phyloP scores from a whole-genome alignment of 2,329 filamentous ascomycete species.

The Talaromyces sp. region DNA sequence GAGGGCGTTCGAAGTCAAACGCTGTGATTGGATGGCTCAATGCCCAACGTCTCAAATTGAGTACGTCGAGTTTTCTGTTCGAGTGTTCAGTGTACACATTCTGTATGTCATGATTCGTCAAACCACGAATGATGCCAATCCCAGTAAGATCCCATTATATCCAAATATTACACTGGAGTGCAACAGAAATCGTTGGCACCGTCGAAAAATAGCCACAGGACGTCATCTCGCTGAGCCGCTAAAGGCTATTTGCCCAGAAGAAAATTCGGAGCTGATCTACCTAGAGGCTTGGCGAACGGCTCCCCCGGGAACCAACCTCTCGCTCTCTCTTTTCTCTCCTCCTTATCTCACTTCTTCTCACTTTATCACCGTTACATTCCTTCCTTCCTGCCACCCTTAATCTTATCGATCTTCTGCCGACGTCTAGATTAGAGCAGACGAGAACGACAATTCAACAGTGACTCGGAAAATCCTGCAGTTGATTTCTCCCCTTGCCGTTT shows the following conservation, averaged over 20 bases:
- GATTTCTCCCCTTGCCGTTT: neutral
- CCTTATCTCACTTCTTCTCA: conserved; percentile 3
- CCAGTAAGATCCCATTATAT: too few species aligned
- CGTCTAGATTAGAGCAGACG: neutral
- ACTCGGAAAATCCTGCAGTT: neutral
- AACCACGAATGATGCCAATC: neutral
- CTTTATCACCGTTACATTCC: neutral
- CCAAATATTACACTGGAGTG: too few species aligned
- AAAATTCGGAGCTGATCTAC: conserved; percentile 5
- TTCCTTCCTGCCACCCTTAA: neutral
- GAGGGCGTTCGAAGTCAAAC: neutral
- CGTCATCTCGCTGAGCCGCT: conserved; percentile 21
- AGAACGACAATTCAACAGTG: neutral
- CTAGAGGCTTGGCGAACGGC: conserved; percentile 16
- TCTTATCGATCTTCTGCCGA: neutral
- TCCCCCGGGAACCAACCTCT: conserved; percentile 12
- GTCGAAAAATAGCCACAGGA: conserved; percentile 13
- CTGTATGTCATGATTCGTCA: neutral
- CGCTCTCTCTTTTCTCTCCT: conserved; percentile 9
- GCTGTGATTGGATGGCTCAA: neutral
- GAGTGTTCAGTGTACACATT: neutral
- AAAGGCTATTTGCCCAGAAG: conserved; percentile 11
- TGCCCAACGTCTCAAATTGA: neutral
- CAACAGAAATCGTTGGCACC: too few species aligned
- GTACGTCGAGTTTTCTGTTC: neutral